phyloP scores from a whole-genome alignment of 768 basidiomycete genomes.

The Mycena galopus region DNA sequence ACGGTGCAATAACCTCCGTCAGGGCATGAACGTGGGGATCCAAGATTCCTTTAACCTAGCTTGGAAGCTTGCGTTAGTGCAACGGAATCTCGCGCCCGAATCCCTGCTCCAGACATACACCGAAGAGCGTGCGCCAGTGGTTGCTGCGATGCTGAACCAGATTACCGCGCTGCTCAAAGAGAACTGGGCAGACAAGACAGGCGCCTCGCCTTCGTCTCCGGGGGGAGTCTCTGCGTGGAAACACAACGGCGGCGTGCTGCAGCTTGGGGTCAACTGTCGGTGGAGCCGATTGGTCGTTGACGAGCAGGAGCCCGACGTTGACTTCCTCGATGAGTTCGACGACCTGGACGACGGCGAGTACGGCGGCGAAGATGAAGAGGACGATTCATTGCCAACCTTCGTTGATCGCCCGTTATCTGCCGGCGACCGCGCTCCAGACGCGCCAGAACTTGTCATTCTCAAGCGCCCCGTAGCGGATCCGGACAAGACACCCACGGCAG shows the following conservation, averaged over 20 bases:
- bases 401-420: slow-evolving; percentile 48
- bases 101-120: slow-evolving; percentile 42
- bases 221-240: slow-evolving; percentile 25
- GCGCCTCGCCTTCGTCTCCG: slow-evolving; percentile 38
- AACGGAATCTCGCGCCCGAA: slow-evolving; percentile 35
- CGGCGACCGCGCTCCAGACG: slow-evolving; percentile 62
- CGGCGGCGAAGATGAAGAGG: slow-evolving; percentile 27
- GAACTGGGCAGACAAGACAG: slow-evolving; percentile 48
- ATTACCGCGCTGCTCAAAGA: slow-evolving; percentile 39
- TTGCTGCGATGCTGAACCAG: slow-evolving; percentile 43
- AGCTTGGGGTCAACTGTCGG: slow-evolving; percentile 52
- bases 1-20: background rate
- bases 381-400: slow-evolving; percentile 40
- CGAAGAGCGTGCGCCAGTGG: slow-evolving; percentile 42
- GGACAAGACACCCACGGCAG: slow-evolving; percentile 22
- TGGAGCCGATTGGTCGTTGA: slow-evolving; percentile 52
- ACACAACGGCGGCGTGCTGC: slow-evolving; percentile 40
- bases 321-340: slow-evolving; percentile 17
- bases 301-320: slow-evolving; percentile 43
- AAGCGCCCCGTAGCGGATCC: slow-evolving; percentile 1
- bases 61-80: slow-evolving; percentile 43
- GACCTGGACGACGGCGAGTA: slow-evolving; percentile 42
- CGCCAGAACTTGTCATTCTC: slow-evolving; percentile 48
- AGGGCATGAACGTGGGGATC: slow-evolving; percentile 33
- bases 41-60: slow-evolving; percentile 42